phyloP scores from a whole-genome alignment of 2,329 filamentous ascomycete genomes.

The Didymella segeticola region DNA sequence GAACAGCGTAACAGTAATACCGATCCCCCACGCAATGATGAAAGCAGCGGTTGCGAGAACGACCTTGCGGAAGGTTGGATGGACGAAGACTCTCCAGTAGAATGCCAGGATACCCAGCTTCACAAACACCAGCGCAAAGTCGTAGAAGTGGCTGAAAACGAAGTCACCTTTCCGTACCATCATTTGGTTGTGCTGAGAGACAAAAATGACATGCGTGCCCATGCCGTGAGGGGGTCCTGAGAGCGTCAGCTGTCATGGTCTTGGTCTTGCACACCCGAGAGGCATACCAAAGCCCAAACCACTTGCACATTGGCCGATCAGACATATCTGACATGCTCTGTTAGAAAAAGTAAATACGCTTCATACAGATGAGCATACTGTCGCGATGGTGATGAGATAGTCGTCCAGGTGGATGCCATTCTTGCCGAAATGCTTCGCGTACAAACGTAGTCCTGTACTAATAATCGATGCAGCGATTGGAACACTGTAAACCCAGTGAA shows the following conservation, averaged over 20 bases:
- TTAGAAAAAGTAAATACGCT: background rate
- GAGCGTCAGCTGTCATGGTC: slow-evolving; percentile 17
- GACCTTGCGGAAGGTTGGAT: slow-evolving; percentile 37
- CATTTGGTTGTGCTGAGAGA: slow-evolving; percentile 33
- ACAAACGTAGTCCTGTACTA: slow-evolving; percentile 36
- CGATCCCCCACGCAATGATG: slow-evolving; percentile 40
- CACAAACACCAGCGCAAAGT: slow-evolving; percentile 39
- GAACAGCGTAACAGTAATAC: slow-evolving; percentile 39
- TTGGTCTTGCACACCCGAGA: background rate
- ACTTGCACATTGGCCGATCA: slow-evolving; percentile 39
- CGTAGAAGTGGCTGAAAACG: slow-evolving; percentile 46
- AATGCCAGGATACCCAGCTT: slow-evolving; percentile 45
- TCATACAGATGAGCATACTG: slow-evolving; percentile 25
- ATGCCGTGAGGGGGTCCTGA: slow-evolving; percentile 43
- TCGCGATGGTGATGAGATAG: slow-evolving; percentile 41
- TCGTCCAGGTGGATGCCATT: slow-evolving; percentile 45
- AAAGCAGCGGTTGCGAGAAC: slow-evolving; percentile 40
- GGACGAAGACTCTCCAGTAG: slow-evolving; percentile 43
- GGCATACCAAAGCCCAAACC: slow-evolving; percentile 38
- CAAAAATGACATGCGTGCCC: slow-evolving; percentile 41
- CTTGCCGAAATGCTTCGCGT: slow-evolving; percentile 37
- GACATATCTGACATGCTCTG: slow-evolving; percentile 29
- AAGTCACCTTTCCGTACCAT: slow-evolving; percentile 46
- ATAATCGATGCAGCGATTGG: slow-evolving; percentile 38
- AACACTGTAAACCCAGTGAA: slow-evolving; percentile 42